phyloP scores from a whole-genome alignment of 1,284 basidiomycete species.

The Apiotrichum laibachii region DNA sequence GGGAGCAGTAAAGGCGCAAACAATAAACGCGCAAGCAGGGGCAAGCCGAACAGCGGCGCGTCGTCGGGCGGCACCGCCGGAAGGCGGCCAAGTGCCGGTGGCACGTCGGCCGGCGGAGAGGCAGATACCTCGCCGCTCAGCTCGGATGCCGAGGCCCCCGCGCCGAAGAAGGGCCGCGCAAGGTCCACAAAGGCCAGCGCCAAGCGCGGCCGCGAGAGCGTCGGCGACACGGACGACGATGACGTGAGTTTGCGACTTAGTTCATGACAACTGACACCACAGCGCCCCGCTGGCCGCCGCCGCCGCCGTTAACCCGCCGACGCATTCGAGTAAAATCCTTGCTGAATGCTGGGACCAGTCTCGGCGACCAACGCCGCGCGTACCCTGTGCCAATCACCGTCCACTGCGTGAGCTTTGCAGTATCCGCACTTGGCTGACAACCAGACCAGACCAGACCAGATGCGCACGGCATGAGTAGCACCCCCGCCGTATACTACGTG shows the following conservation, averaged over 20 bases:
- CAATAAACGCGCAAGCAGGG: not conserved
- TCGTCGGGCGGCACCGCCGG: not conserved
- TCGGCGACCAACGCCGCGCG: too few species aligned
- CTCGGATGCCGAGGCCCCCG: slow-evolving; percentile 1
- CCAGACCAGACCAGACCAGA: too few species aligned
- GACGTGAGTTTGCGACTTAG: not conserved
- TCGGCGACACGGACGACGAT: slow-evolving; percentile 9
- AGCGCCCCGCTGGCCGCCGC: slow-evolving; percentile 7
- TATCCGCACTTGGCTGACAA: too few species aligned
- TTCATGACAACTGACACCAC: not conserved
- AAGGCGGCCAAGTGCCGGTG: not conserved
- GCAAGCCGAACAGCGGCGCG: slow-evolving; percentile 3
- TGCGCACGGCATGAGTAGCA: too few species aligned
- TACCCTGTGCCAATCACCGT: too few species aligned
- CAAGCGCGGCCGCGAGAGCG: slow-evolving; percentile 10
- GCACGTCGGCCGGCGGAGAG: not conserved
- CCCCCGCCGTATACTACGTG: too few species aligned
- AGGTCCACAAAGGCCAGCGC: not conserved
- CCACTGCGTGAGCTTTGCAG: too few species aligned
- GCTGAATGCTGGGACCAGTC: too few species aligned
- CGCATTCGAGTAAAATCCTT: too few species aligned
- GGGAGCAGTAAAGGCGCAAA: not conserved
- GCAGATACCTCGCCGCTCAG: slow-evolving; percentile 4
- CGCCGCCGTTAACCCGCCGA: slow-evolving; percentile 2
- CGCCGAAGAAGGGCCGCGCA: slow-evolving; percentile 3